phyloP scores from a whole-genome alignment of 495 filamentous ascomycete genomes.

The Aspergillus carlsbadensis region DNA sequence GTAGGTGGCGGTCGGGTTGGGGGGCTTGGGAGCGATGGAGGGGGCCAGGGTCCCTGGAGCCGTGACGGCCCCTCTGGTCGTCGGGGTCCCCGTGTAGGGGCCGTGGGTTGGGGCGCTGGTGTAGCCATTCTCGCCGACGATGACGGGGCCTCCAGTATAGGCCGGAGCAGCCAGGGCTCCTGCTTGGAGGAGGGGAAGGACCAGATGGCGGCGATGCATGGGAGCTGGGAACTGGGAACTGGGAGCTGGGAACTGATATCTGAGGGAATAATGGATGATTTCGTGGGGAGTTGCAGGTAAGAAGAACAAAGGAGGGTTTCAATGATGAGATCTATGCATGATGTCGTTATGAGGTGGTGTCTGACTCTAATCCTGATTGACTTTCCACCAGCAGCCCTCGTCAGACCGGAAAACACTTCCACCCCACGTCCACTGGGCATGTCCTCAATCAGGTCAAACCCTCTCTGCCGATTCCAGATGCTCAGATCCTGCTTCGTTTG shows the following conservation, averaged over 20 bases:
- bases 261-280: no score
- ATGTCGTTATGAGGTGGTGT: no score
- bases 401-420: no score
- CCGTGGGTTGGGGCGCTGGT: conserved; percentile 37
- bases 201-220: background rate
- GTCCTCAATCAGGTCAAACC: no score
- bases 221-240: background rate
- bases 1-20: conserved; percentile 45
- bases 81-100: conserved; percentile 56
- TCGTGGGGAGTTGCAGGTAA: no score
- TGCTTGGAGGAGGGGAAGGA: background rate
- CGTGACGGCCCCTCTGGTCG: conserved; percentile 59
- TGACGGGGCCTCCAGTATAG: background rate
- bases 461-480: background rate
- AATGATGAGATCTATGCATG: no score
- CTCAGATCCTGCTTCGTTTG: background rate
- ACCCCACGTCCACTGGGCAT: no score
- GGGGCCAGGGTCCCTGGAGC: conserved; percentile 49
- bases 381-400: no score
- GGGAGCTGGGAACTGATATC: no score
- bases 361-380: no score
- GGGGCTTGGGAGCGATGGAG: conserved; percentile 29
- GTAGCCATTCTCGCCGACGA: background rate
- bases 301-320: no score
- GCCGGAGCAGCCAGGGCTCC: background rate